phyloP scores from a whole-genome alignment of 2,329 filamentous ascomycete species.

The Fusarium succisae region DNA sequence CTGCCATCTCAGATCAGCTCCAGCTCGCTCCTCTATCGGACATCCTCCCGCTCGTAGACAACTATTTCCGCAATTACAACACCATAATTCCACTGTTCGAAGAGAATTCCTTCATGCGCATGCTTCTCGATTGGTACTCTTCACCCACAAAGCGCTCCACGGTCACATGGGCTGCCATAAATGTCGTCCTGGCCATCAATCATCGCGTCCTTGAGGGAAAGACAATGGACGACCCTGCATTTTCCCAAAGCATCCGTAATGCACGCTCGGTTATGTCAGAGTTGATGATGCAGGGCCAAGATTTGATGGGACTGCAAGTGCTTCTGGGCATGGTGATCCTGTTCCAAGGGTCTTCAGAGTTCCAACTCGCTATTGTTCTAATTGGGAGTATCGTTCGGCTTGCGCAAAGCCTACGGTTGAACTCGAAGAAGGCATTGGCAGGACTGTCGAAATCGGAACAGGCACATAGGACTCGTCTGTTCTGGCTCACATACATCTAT shows the following conservation, averaged over 20 bases:
- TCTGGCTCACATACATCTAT: slow-evolving; percentile 50
- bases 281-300: slow-evolving; percentile 44
- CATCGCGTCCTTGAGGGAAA: slow-evolving; percentile 38
- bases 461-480: slow-evolving; percentile 46
- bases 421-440: slow-evolving; percentile 34
- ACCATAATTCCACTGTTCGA: slow-evolving; percentile 47
- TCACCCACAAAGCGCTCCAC: slow-evolving; percentile 22
- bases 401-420: slow-evolving; percentile 46
- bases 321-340: slow-evolving; percentile 48
- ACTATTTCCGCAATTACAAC: slow-evolving; percentile 35
- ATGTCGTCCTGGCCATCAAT: slow-evolving; percentile 47
- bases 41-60: slow-evolving; percentile 30
- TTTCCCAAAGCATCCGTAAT: slow-evolving; percentile 44
- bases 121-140: slow-evolving; percentile 48
- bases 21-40: slow-evolving; percentile 29
- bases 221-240: slow-evolving; percentile 23
- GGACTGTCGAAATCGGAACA: not conserved
- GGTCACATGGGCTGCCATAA: slow-evolving; percentile 47
- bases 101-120: slow-evolving; percentile 46
- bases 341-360: slow-evolving; percentile 45
- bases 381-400: slow-evolving; percentile 47
- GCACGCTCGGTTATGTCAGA: slow-evolving; percentile 46
- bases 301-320: slow-evolving; percentile 47
- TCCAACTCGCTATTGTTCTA: slow-evolving; percentile 45
- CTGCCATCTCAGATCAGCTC: not conserved